A percentile compares a stretch with the other conserved stretches of the same genome.
These are phyloP conservation scores for Closterium sp. DNA, from an alignment of 139 green algal species.

Conservation along the genomic window DNA sequence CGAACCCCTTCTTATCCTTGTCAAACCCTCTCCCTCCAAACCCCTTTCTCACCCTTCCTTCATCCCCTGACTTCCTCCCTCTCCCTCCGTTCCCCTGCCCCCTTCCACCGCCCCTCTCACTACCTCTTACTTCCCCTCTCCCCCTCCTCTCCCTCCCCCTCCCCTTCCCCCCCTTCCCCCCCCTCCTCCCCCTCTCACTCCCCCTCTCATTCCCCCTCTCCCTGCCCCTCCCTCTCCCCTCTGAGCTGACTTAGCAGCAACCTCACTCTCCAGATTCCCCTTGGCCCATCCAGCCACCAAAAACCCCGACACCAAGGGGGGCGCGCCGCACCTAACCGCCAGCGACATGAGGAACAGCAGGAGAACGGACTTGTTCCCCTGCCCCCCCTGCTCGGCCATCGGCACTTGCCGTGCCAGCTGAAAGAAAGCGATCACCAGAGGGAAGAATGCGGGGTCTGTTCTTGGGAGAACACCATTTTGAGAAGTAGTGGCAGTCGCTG, in stretches of 20 bases:
- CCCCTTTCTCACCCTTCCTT: not conserved
- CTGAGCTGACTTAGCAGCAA: too few species aligned
- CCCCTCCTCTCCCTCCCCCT: too few species aligned
- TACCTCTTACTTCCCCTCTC: not conserved
- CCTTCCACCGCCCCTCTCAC: not conserved
- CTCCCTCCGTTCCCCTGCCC: not conserved
- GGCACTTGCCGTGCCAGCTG: not conserved
- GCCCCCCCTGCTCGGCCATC: not conserved
- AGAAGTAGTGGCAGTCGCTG: too few species aligned
- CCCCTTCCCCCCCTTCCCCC: not conserved
- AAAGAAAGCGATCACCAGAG: not conserved
- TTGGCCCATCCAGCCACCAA: not conserved
- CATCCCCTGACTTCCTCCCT: not conserved
- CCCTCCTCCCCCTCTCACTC: not conserved
- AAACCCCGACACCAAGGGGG: not conserved
- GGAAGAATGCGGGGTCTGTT: not conserved
- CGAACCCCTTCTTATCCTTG: not conserved
- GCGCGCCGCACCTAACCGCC: not conserved
- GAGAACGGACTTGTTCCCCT: not conserved
- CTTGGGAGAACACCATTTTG: not conserved
- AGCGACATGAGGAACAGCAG: not conserved
- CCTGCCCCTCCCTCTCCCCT: not conserved
- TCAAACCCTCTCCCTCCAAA: not conserved
- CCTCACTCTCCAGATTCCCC: not conserved
- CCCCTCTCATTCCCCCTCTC: not conserved